These are phyloP conservation scores for Saccharomycopsis capsularis DNA, from an alignment of 805 yeast species.

Conservation along the genomic window DNA sequence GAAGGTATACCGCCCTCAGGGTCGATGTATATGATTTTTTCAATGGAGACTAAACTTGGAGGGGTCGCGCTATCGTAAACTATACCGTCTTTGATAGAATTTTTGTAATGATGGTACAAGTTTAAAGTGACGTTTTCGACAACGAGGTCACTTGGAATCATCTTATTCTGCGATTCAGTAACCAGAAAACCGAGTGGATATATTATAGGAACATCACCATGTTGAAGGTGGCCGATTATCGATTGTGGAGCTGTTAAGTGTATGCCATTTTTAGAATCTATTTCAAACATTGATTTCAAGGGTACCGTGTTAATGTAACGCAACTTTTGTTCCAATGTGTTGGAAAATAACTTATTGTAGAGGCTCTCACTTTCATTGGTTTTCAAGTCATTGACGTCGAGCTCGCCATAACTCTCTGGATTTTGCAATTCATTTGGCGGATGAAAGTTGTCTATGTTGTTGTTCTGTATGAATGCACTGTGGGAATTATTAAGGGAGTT, in stretches of 20 bases:
- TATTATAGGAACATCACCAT: slow-evolving; percentile 49
- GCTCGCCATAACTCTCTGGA: neutral
- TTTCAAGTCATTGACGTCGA: neutral
- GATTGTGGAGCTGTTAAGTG: slow-evolving; percentile 9
- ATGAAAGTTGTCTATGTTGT: neutral
- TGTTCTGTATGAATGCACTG: slow-evolving; percentile 26
- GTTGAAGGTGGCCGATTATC: slow-evolving; percentile 33
- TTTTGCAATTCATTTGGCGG: neutral
- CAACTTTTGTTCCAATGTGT: neutral
- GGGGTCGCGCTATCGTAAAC: slow-evolving; percentile 16
- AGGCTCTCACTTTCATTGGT: neutral
- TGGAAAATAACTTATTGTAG: too few species aligned
- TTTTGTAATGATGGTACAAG: slow-evolving; percentile 27
- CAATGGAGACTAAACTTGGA: slow-evolving; percentile 48
- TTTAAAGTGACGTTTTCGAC: slow-evolving; percentile 37
- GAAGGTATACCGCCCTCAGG: slow-evolving; percentile 89
- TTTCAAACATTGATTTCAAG: slow-evolving; percentile 13
- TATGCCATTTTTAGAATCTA: slow-evolving; percentile 9
- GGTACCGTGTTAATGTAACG: slow-evolving; percentile 12
- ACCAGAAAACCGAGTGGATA: slow-evolving; percentile 48
- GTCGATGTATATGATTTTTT: slow-evolving; percentile 76
- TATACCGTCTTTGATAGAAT: slow-evolving; percentile 28
- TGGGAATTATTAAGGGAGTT: slow-evolving; percentile 10
- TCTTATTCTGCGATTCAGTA: slow-evolving; percentile 27
- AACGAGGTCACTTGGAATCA: slow-evolving; percentile 23